A percentile compares a stretch with the other conserved stretches of the same genome.
phyloP scores from a whole-genome alignment of 2,329 filamentous ascomycete species.

The Dryadomyces quercus-mongolicae region DNA sequence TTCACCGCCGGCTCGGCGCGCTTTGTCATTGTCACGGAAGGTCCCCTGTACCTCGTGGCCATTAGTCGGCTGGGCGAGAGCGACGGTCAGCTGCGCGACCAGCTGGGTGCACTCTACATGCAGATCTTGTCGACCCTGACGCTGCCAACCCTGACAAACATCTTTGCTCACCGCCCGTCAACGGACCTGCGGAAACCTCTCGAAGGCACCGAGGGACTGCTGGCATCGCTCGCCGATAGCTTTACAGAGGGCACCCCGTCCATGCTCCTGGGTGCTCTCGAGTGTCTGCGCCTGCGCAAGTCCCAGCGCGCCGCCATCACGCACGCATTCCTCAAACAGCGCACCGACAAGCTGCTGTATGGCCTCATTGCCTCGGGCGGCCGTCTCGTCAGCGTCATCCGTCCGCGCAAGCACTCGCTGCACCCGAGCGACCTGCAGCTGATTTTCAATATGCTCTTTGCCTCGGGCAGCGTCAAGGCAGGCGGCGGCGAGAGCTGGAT shows the following conservation, averaged over 20 bases:
- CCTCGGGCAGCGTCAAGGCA: constrained; percentile 81
- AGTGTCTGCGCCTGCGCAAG: constrained; percentile 87
- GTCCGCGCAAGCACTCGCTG: constrained; percentile 87
- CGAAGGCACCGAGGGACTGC: constrained; percentile 78
- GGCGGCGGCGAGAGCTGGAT: constrained; percentile 95
- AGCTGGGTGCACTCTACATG: constrained; percentile 93
- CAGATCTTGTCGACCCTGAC: constrained; percentile 94
- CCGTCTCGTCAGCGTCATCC: constrained; percentile 84
- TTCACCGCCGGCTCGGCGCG: constrained; percentile 81
- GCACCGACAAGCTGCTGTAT: constrained; percentile 71
- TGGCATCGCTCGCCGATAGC: constrained; percentile 86
- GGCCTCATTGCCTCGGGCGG: constrained; percentile 88
- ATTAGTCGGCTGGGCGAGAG: constrained; percentile 90
- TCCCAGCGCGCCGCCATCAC: constrained; percentile 78
- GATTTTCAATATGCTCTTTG: constrained; percentile 99
- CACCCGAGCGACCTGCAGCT: constrained; percentile 92
- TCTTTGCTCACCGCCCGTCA: constrained; percentile 86
- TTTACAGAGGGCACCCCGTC: constrained; percentile 91
- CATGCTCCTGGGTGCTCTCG: constrained; percentile 75
- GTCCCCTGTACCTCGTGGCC: constrained; percentile 83
- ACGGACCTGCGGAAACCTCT: constrained; percentile 83
- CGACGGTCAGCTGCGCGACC: constrained; percentile 72
- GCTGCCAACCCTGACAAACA: constrained; percentile 69
- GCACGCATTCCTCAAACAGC: constrained; percentile 69
- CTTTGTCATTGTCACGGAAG: constrained; percentile 77